phyloP scores from a whole-genome alignment of 1,284 basidiomycete genomes.

The Retiboletus flavoniger region DNA sequence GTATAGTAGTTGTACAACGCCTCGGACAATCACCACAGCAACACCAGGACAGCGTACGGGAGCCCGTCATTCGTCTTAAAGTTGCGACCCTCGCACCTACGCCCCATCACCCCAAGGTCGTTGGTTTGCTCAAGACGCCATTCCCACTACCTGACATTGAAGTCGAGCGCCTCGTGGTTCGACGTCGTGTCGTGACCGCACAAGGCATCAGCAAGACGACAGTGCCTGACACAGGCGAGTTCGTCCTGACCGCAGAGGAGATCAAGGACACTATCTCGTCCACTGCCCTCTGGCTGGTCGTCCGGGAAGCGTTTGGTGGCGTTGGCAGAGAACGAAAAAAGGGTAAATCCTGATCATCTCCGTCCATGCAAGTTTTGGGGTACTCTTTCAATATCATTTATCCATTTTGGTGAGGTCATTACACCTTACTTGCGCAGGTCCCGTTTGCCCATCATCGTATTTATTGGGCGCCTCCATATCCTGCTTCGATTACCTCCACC shows the following conservation, averaged over 20 bases:
- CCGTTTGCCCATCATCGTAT: conserved; percentile 15
- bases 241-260: conserved; percentile 83
- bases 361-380: neutral
- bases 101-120: conserved; percentile 94
- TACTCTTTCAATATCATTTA: conserved; percentile 11
- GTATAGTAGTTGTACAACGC: conserved; percentile 61
- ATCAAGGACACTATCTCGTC: conserved; percentile 91
- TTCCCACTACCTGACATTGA: conserved; percentile 80
- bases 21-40: conserved; percentile 11
- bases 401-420: conserved; percentile 16
- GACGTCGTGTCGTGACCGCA: conserved; percentile 48
- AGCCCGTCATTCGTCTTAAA: conserved; percentile 46
- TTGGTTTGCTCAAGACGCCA: conserved; percentile 87
- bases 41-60: conserved; percentile 7
- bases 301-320: conserved; percentile 89
- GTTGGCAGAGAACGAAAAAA: conserved; percentile 77
- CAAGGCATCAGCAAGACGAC: conserved; percentile 45
- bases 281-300: conserved; percentile 89
- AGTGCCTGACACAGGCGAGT: conserved; percentile 37
- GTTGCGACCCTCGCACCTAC: conserved; percentile 86
- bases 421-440: conserved; percentile 4
- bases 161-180: conserved; percentile 54
- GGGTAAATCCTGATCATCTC: conserved; percentile 49
- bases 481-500: conserved; percentile 11
- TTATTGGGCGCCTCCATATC: conserved; percentile 14